Evolutionary conservation across 352 stramenopile species (phyloP).

Genomic region (Pythium pectinolyticum): DNA sequence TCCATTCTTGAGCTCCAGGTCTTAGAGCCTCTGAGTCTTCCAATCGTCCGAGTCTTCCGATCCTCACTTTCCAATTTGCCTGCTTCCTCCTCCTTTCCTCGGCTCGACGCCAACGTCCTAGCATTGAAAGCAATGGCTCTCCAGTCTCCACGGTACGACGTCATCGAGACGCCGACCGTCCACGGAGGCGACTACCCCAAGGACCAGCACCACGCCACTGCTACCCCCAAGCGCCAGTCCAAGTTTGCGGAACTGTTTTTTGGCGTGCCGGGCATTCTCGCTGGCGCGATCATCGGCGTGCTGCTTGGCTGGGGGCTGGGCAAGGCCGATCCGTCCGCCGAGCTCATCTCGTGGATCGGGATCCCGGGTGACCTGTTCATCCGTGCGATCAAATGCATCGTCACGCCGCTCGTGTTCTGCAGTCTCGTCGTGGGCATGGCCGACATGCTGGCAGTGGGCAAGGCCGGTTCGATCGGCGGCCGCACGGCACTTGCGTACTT

Average conservation of each 20-base stretch:
- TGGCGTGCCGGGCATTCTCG: slow-evolving; percentile 24
- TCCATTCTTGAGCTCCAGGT: not conserved
- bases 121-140: not conserved
- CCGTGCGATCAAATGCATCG: slow-evolving; percentile 44
- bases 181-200: slow-evolving; percentile 1
- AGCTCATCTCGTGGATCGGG: slow-evolving; percentile 32
- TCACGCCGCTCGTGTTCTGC: slow-evolving; percentile 46
- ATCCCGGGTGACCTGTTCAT: slow-evolving; percentile 49
- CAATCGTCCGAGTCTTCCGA: not conserved
- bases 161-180: slow-evolving; percentile 17
- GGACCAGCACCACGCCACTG: too few relatives aligned
- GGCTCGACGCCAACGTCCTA: not conserved
- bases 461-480: slow-evolving; percentile 32
- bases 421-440: slow-evolving; percentile 38
- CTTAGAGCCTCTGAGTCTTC: not conserved
- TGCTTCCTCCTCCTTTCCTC: not conserved
- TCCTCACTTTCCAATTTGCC: slow-evolving; percentile 11
- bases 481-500: slow-evolving; percentile 33
- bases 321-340: slow-evolving; percentile 9
- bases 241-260: slow-evolving; percentile 23
- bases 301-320: slow-evolving; percentile 14
- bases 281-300: slow-evolving; percentile 22
- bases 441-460: slow-evolving; percentile 37
- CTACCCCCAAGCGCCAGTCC: not conserved
- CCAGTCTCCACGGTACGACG: slow-evolving; percentile 18